These are phyloP conservation scores for Nitzschia sp. DNA, from an alignment of 108 stramenopile genomes.

Conservation along the genomic window DNA sequence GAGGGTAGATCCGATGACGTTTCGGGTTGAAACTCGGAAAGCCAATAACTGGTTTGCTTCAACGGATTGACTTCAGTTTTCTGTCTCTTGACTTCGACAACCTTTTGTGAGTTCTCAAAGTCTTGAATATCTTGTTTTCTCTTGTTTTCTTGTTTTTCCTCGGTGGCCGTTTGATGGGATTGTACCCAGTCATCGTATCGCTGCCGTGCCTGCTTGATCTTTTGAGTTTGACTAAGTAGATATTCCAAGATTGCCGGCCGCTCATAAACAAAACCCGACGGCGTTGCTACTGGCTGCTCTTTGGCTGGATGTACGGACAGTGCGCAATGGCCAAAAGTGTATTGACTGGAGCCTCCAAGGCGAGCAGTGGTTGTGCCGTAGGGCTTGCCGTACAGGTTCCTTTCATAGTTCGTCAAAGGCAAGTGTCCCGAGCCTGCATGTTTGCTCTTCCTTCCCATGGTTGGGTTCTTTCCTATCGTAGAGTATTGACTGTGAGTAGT, in stretches of 20 bases:
- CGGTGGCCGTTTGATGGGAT: constrained; percentile 19
- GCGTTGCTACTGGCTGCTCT: constrained; percentile 40
- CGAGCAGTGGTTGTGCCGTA: constrained; percentile 76
- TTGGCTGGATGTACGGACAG: constrained; percentile 49
- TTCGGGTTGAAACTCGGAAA: constrained; percentile 74
- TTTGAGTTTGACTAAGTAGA: constrained; percentile 65
- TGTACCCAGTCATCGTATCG: constrained; percentile 43
- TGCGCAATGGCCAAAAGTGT: constrained; percentile 79
- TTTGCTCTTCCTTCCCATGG: constrained; percentile 81
- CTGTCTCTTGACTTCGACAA: constrained; percentile 30
- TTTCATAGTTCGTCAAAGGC: constrained; percentile 76
- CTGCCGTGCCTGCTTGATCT: constrained; percentile 46
- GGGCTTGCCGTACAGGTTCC: constrained; percentile 53
- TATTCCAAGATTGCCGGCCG: constrained; percentile 73
- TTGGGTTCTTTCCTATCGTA: too few species aligned
- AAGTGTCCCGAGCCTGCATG: constrained; percentile 72
- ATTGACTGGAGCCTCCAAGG: constrained; percentile 66
- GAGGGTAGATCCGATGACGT: neutral
- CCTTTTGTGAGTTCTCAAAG: constrained; percentile 43
- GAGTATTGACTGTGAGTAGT: too few species aligned
- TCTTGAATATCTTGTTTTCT: constrained; percentile 46
- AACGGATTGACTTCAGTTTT: constrained; percentile 34
- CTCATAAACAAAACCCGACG: constrained; percentile 68
- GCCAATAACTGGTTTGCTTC: constrained; percentile 73
- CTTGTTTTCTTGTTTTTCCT: constrained; percentile 35